Evolutionary conservation across 805 yeast genomes (phyloP), one percentile per base, ranked within the genome.

Genomic region (Hyphopichia homilentoma): DNA sequence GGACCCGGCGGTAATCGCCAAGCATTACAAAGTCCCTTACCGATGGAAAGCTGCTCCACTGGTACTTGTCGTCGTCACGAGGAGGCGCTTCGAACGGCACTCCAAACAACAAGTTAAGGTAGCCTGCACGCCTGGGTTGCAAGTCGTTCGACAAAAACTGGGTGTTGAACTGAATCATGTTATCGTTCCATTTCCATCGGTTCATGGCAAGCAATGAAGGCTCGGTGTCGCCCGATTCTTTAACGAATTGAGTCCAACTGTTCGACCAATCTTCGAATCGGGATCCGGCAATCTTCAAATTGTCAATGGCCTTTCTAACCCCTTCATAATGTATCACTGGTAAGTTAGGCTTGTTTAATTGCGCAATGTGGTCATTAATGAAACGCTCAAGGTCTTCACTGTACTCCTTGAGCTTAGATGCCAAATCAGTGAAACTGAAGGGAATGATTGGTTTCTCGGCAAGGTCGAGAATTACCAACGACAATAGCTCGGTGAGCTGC

Each of bases 121-220:
- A 83, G 65, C 89, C 88, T 11, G 75, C 65, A 21, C 95, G 67
- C 5, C 59, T 49, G 4, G 66, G 65, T 1, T 74, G 45, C 1
- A 75, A 75, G 6, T 58, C 61, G 2, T 63, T 51, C 5, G 63
- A 51, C 7, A 81, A 48, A 41, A 84, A 72, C 13, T 65, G 54
- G 40, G 72, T 73, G 40, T 79, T 81, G 36, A 84, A 65, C 11
- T 59, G 53, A 3, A 75, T 55, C 46, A 86, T 57, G 39, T 77
- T 76, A n/a, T 77, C 70, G 55, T 89, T 89, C 85, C 93, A 84
- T 35, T 76, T 77, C 81, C 85, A 76, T 47, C 97, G 68, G 41
- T 75, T 79, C 28, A 80, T 77, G 0, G 89, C 72, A 24, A 85
- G 60, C 35, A 82, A 52, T 2, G 87, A 75, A 1, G 95, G 88